phyloP scores from a whole-genome alignment of 2,329 filamentous ascomycete genomes.

The Epichloe sp. region DNA sequence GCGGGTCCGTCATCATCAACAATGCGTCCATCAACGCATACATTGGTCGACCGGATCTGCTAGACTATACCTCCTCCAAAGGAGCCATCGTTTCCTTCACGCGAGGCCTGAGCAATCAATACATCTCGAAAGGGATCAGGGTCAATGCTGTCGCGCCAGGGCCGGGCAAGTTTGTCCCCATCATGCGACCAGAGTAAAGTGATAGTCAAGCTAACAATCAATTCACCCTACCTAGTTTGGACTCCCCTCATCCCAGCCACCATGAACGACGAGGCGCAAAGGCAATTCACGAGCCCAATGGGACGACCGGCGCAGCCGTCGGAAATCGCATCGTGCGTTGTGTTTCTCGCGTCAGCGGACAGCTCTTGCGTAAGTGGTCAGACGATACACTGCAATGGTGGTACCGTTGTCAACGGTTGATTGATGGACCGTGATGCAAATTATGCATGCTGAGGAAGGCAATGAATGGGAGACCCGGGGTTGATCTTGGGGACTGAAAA shows the following conservation, averaged over 20 bases:
- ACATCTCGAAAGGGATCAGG: constrained; percentile 56
- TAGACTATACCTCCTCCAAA: constrained; percentile 73
- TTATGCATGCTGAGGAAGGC: too few species aligned
- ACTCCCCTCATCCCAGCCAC: constrained; percentile 62
- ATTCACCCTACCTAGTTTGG: constrained; percentile 38
- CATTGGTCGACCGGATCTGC: constrained; percentile 63
- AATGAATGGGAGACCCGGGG: too few species aligned
- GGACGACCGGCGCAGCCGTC: constrained; percentile 66
- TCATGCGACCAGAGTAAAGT: too few species aligned
- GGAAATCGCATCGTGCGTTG: constrained; percentile 70
- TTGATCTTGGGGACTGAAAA: too few species aligned
- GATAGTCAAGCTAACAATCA: too few species aligned
- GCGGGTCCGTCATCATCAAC: constrained; percentile 71
- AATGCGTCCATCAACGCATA: constrained; percentile 77
- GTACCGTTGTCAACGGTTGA: constrained; percentile 32
- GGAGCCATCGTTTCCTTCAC: constrained; percentile 72
- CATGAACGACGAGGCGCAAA: constrained; percentile 57
- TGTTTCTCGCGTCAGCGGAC: constrained; percentile 66
- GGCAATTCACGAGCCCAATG: constrained; percentile 62
- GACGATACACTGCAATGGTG: constrained; percentile 41
- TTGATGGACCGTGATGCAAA: not conserved
- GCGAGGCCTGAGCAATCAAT: constrained; percentile 63
- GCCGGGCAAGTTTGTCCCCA: constrained; percentile 26
- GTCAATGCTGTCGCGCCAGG: constrained; percentile 69
- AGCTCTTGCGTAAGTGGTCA: constrained; percentile 65